These are phyloP conservation scores for Psidium guajava DNA, from an alignment of 345 rosid species.

Conservation along the genomic window DNA sequence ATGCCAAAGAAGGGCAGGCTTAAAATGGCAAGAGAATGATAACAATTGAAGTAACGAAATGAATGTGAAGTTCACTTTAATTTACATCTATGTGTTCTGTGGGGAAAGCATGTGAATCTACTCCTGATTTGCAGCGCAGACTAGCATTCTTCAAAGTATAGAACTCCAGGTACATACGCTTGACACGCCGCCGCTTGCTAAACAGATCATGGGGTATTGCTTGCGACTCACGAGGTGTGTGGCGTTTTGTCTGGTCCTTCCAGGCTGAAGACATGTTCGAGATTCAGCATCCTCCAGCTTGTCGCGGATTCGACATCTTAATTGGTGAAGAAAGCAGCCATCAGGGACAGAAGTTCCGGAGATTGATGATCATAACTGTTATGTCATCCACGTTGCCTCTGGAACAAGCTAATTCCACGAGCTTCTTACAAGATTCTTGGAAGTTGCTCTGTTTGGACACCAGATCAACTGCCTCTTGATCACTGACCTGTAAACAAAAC, in stretches of 20 bases:
- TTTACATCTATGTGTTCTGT: background rate
- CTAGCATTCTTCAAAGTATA: background rate
- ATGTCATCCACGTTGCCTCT: conserved; percentile 43
- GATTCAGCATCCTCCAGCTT: background rate
- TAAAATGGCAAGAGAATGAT: background rate
- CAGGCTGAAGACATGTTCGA: background rate
- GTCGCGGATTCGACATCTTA: background rate
- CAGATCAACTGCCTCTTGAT: conserved; percentile 42
- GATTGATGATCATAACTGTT: conserved; percentile 37
- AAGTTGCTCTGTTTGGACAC: conserved; percentile 6
- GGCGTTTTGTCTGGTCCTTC: background rate
- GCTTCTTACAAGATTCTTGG: conserved; percentile 26
- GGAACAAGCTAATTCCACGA: conserved; percentile 23
- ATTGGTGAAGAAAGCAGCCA: background rate
- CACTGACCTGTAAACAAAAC: conserved; percentile 14
- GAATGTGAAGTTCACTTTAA: background rate
- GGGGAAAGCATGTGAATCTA: background rate
- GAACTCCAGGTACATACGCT: background rate
- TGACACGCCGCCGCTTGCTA: background rate
- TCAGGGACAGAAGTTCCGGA: conserved; percentile 9
- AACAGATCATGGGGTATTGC: background rate
- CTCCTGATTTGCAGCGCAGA: background rate
- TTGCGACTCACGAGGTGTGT: background rate
- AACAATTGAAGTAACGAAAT: background rate
- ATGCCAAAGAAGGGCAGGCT: background rate